Percentiles rank a stretch among this genome's conserved stretches.
These are phyloP conservation scores for Geotrichum fermentans DNA, from an alignment of 1,139 yeast genomes.

Conservation along the genomic window DNA sequence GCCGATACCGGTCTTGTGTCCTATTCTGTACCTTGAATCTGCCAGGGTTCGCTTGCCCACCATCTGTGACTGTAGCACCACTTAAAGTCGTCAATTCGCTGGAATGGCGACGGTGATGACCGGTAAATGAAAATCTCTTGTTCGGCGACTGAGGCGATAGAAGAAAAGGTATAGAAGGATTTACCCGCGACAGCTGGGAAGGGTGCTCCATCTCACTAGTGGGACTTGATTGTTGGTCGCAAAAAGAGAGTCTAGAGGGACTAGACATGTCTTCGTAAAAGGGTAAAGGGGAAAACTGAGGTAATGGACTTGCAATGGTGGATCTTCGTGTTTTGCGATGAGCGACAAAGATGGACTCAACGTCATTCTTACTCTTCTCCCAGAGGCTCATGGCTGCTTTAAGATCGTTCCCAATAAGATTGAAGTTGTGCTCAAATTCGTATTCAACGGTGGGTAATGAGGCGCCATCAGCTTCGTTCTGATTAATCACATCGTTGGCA, in stretches of 20 bases:
- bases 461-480: not conserved
- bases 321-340: not conserved
- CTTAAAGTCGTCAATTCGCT: slow-evolving; percentile 9
- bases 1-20: no score
- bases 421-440: slow-evolving; percentile 27
- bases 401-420: slow-evolving; percentile 33
- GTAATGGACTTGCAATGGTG: no score
- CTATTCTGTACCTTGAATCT: no score
- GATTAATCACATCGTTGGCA: not conserved
- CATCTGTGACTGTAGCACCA: slow-evolving; percentile 12
- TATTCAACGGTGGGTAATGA: not conserved
- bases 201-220: no score
- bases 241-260: no score
- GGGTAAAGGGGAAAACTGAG: no score
- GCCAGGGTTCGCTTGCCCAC: no score
- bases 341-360: not conserved
- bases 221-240: no score
- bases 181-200: no score
- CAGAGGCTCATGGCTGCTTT: slow-evolving; percentile 32
- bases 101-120: slow-evolving; percentile 14
- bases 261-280: no score
- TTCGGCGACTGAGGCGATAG: no score
- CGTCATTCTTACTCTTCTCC: slow-evolving; percentile 28
- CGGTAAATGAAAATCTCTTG: not conserved
- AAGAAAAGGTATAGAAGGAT: no score